phyloP scores from a whole-genome alignment of 805 yeast species.

The Saturnispora ahearnii region DNA sequence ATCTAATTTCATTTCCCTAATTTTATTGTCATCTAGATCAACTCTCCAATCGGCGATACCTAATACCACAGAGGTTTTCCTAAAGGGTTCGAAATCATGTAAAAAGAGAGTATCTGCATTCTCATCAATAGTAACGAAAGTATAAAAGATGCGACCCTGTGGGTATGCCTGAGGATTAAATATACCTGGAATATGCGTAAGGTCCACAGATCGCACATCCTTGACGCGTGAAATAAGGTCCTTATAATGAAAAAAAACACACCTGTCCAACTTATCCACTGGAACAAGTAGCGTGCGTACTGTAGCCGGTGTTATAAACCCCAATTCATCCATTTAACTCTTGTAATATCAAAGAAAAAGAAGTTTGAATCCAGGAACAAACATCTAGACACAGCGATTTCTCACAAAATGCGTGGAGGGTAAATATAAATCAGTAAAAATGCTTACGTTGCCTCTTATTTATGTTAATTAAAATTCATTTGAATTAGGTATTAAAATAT shows the following conservation, averaged over 20 bases:
- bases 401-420: too few relatives aligned
- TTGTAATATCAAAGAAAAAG: neutral
- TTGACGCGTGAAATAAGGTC: slow-evolving; percentile 37
- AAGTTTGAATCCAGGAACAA: neutral
- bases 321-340: slow-evolving; percentile 30
- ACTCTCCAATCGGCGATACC: slow-evolving; percentile 33
- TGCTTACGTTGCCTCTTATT: too few relatives aligned
- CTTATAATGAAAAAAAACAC: slow-evolving; percentile 36
- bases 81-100: slow-evolving; percentile 83
- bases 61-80: slow-evolving; percentile 61
- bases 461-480: too few relatives aligned
- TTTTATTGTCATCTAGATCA: slow-evolving; percentile 18
- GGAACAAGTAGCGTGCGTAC: slow-evolving; percentile 66
- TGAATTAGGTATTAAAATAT: too few relatives aligned
- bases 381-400: too few relatives aligned
- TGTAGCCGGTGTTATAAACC: slow-evolving; percentile 55
- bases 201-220: slow-evolving; percentile 68
- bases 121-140: slow-evolving; percentile 46
- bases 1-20: slow-evolving; percentile 26
- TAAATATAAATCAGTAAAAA: too few relatives aligned
- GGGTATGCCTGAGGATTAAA: slow-evolving; percentile 87
- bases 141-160: slow-evolving; percentile 59
- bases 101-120: slow-evolving; percentile 42
- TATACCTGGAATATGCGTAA: slow-evolving; percentile 53
- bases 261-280: slow-evolving; percentile 37